A percentile compares a stretch with the other conserved stretches of the same genome.
These are phyloP conservation scores for Alnus glutinosa DNA, from an alignment of 306 rosid genomes.

Conservation along the genomic window DNA sequence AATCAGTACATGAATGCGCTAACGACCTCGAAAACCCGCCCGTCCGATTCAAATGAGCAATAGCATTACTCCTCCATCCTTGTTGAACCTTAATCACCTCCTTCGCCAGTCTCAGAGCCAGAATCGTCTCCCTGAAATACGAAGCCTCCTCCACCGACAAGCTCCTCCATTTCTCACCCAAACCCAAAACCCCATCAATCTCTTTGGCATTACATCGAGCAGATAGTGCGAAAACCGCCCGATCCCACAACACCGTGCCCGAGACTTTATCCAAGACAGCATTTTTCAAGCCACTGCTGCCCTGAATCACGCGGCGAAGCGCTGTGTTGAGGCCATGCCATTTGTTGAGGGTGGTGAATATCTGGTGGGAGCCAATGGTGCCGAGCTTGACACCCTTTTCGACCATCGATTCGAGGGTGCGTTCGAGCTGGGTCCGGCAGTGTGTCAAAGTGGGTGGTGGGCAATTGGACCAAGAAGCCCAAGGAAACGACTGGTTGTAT, in stretches of 20 bases:
- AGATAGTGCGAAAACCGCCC: conserved; percentile 55
- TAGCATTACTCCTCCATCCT: conserved; percentile 71
- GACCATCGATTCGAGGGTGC: conserved; percentile 80
- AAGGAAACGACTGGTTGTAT: conserved; percentile 52
- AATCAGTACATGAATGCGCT: conserved; percentile 74
- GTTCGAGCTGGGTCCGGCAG: conserved; percentile 61
- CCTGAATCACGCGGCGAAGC: conserved; percentile 46
- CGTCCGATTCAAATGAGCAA: conserved; percentile 61
- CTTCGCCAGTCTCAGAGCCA: conserved; percentile 75
- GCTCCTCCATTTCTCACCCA: conserved; percentile 41
- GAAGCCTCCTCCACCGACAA: conserved; percentile 72
- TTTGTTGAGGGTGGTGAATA: conserved; percentile 62
- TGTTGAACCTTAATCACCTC: conserved; percentile 66
- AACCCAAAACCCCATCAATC: conserved; percentile 52
- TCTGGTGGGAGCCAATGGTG: conserved; percentile 63
- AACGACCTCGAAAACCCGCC: conserved; percentile 68
- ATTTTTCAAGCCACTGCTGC: conserved; percentile 22
- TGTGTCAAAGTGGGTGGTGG: conserved; percentile 55
- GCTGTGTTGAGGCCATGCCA: conserved; percentile 65
- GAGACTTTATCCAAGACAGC: conserved; percentile 40
- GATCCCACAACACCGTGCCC: conserved; percentile 68
- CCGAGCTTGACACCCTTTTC: conserved; percentile 65
- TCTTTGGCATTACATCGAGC: conserved; percentile 53
- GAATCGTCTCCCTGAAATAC: conserved; percentile 65
- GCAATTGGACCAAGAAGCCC: conserved; percentile 81